Percentiles rank a stretch among this genome's conserved stretches.
phyloP scores from a whole-genome alignment of 2,329 filamentous ascomycete species.

The Cladosporium austrohemisphaericum region DNA sequence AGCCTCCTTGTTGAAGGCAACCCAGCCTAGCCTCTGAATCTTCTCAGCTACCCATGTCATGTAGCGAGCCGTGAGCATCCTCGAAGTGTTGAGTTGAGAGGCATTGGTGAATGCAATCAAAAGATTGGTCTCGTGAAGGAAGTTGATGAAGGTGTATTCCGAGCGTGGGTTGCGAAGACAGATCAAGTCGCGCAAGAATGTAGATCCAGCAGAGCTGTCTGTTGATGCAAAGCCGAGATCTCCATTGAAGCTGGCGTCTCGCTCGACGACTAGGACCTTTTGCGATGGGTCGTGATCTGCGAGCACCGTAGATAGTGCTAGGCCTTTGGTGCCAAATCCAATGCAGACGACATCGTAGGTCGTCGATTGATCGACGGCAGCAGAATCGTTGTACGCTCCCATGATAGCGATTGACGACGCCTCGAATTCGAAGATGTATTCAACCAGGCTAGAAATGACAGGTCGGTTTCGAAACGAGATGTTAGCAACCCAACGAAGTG shows the following conservation, averaged over 20 bases:
- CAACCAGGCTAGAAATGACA: background rate
- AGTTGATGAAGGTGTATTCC: constrained; percentile 30
- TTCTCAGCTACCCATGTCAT: constrained; percentile 27
- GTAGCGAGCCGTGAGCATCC: constrained; percentile 26
- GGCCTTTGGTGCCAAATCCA: constrained; percentile 25
- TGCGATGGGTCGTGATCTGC: constrained; percentile 20
- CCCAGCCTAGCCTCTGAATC: constrained; percentile 25
- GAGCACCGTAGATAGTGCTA: constrained; percentile 24
- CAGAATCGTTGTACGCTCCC: background rate
- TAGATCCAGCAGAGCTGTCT: constrained; percentile 21
- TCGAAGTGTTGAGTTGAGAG: constrained; percentile 24
- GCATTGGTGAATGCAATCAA: constrained; percentile 29
- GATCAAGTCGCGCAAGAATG: constrained; percentile 28
- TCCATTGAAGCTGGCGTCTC: constrained; percentile 20
- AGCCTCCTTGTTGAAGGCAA: constrained; percentile 24
- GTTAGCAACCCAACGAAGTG: background rate
- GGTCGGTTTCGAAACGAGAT: background rate
- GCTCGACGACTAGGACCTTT: constrained; percentile 24
- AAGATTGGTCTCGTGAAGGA: constrained; percentile 26
- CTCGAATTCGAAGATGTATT: background rate
- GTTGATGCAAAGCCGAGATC: constrained; percentile 21
- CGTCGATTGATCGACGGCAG: background rate
- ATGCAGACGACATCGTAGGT: constrained; percentile 26
- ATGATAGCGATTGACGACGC: background rate
- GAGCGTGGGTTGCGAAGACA: constrained; percentile 30